These are phyloP conservation scores for Prunus campanulata DNA, from an alignment of 306 rosid genomes.

Conservation along the genomic window DNA sequence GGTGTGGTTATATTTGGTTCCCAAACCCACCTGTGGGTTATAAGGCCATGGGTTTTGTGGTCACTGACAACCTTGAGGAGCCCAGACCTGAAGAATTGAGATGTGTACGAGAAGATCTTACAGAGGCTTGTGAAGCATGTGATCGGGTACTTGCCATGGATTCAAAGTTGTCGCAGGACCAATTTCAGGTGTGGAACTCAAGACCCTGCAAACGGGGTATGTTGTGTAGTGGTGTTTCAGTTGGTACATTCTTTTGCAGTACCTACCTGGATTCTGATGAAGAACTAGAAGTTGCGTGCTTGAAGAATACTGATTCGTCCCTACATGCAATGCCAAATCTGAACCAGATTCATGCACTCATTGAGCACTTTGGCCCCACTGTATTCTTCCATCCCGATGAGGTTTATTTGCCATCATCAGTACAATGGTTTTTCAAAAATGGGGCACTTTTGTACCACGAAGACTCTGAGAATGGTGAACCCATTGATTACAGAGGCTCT, in stretches of 20 bases:
- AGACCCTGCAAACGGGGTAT: conserved; percentile 71
- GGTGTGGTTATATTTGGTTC: conserved; percentile 73
- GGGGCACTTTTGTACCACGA: conserved; percentile 51
- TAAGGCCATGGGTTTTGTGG: conserved; percentile 70
- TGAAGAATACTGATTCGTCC: conserved; percentile 40
- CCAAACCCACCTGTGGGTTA: conserved; percentile 87
- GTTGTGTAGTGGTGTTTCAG: conserved; percentile 59
- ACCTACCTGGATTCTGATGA: conserved; percentile 38
- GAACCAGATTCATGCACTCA: conserved; percentile 49
- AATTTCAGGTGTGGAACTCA: conserved; percentile 64
- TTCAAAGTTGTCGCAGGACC: conserved; percentile 36
- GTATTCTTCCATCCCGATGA: conserved; percentile 68
- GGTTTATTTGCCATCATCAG: conserved; percentile 54
- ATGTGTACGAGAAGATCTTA: conserved; percentile 76
- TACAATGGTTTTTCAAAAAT: conserved; percentile 62
- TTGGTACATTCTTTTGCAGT: conserved; percentile 77
- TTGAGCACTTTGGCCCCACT: conserved; percentile 58
- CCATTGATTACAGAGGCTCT: conserved; percentile 51
- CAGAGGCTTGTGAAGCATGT: conserved; percentile 68
- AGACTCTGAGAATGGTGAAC: conserved; percentile 36
- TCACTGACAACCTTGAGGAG: conserved; percentile 52
- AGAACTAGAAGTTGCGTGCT: conserved; percentile 38
- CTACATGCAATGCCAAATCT: conserved; percentile 59
- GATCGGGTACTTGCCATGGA: conserved; percentile 37
- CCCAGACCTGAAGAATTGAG: conserved; percentile 61